Conservation (phyloP, 2,329 filamentous ascomycete genomes). For the Fusarium vanettenii region DNA sequence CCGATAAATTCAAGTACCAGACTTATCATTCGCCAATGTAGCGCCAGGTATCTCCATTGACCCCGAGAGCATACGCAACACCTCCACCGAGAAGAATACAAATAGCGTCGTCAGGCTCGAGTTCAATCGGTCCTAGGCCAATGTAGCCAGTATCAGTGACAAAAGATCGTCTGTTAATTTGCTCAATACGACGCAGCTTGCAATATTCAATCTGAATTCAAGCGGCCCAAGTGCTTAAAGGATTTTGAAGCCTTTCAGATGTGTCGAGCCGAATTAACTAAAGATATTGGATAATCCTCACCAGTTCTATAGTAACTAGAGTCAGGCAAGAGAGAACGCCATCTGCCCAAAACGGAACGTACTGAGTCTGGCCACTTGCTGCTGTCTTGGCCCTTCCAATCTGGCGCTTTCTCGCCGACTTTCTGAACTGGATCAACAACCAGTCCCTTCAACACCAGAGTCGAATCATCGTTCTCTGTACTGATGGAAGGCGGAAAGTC, state of each 20-base stretch:
- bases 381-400: neutral
- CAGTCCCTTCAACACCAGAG: neutral
- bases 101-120: neutral
- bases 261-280: neutral
- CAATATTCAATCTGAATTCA: conserved; percentile 1
- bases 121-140: neutral
- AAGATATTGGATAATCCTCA: neutral
- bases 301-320: neutral
- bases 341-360: neutral
- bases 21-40: conserved; percentile 18
- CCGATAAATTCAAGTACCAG: neutral
- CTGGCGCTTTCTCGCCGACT: neutral
- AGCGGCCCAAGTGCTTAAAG: conserved; percentile 1
- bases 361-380: neutral
- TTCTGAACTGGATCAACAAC: neutral
- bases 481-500: neutral
- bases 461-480: neutral
- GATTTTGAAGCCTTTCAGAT: neutral
- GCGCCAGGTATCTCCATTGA: neutral
- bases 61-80: conserved; percentile 1
- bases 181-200: conserved; percentile 6
- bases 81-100: neutral
- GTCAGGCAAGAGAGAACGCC: neutral
- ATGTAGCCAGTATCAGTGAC: neutral
- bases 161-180: conserved; percentile 7